phyloP scores from a whole-genome alignment of 306 rosid species.

The Cucurbita maxima region DNA sequence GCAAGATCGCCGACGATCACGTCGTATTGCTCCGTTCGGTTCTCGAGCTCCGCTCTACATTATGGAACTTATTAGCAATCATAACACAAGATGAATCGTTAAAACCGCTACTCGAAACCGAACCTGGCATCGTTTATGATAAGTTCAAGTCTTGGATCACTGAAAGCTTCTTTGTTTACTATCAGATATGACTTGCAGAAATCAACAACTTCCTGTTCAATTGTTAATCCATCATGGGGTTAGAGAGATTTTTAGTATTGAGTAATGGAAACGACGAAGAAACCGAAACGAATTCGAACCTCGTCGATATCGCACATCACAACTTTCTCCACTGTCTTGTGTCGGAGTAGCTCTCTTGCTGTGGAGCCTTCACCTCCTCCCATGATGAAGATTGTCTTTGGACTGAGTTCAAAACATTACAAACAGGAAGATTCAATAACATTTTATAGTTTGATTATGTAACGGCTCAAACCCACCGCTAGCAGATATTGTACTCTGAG shows the following conservation, averaged over 20 bases:
- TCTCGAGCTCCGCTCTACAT: conserved; percentile 66
- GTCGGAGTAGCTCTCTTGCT: conserved; percentile 86
- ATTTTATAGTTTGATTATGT: not conserved
- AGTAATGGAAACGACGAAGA: not conserved
- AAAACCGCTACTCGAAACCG: not conserved
- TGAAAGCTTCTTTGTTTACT: conserved; percentile 82
- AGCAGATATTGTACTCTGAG: too few relatives aligned
- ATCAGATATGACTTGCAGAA: conserved; percentile 78
- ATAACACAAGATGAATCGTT: not conserved
- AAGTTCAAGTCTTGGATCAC: conserved; percentile 59
- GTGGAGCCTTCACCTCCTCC: conserved; percentile 99
- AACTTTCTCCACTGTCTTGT: conserved; percentile 67
- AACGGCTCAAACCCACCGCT: too few relatives aligned
- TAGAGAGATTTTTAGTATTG: not conserved
- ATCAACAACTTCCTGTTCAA: conserved; percentile 77
- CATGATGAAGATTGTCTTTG: conserved; percentile 71
- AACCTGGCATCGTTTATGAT: conserved; percentile 89
- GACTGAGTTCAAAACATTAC: conserved; percentile 21
- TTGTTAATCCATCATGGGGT: not conserved
- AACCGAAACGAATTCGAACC: conserved; percentile 21
- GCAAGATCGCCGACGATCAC: conserved; percentile 89
- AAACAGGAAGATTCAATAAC: not conserved
- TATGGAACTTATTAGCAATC: conserved; percentile 1
- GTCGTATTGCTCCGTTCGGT: conserved; percentile 46
- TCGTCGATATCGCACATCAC: conserved; percentile 95